Conservation (phyloP, 371 early-diverging fungal genomes). For the Batkoa obscura region DNA sequence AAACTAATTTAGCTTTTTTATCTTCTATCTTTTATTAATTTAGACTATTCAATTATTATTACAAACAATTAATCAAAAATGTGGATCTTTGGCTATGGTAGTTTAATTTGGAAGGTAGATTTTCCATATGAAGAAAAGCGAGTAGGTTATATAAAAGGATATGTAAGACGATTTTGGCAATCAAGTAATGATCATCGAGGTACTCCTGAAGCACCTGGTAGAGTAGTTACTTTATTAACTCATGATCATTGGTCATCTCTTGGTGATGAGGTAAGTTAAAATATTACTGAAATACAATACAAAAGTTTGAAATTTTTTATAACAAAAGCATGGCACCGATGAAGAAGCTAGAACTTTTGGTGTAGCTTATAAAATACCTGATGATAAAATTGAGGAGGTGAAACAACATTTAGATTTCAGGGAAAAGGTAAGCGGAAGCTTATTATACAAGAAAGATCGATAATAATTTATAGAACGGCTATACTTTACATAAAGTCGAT, state of each 20-base stretch:
- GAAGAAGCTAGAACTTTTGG: conserved; percentile 61
- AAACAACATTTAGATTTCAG: conserved; percentile 60
- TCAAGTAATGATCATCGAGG: conserved; percentile 82
- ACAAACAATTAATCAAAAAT: not conserved
- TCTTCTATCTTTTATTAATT: too few relatives aligned
- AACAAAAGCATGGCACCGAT: conserved; percentile 18
- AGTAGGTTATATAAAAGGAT: conserved; percentile 53
- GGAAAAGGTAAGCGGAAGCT: conserved; percentile 42
- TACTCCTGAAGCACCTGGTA: conserved; percentile 58
- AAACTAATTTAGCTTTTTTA: too few relatives aligned
- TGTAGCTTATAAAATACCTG: conserved; percentile 61
- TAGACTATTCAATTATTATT: too few relatives aligned
- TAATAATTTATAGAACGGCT: conserved; percentile 33
- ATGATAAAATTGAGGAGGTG: conserved; percentile 36
- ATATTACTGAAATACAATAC: not conserved
- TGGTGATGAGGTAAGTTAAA: conserved; percentile 13
- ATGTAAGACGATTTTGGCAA: conserved; percentile 80
- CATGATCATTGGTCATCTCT: conserved; percentile 32
- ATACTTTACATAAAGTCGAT: conserved; percentile 45
- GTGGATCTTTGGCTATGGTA: conserved; percentile 85
- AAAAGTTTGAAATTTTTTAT: not conserved
- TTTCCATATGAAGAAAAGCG: conserved; percentile 17
- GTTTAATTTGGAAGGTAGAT: conserved; percentile 64
- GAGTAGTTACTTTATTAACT: conserved; percentile 76
- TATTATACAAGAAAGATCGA: conserved; percentile 4